phyloP scores from a whole-genome alignment of 257 asterid species.

The Fraxinus quadrangulata region DNA sequence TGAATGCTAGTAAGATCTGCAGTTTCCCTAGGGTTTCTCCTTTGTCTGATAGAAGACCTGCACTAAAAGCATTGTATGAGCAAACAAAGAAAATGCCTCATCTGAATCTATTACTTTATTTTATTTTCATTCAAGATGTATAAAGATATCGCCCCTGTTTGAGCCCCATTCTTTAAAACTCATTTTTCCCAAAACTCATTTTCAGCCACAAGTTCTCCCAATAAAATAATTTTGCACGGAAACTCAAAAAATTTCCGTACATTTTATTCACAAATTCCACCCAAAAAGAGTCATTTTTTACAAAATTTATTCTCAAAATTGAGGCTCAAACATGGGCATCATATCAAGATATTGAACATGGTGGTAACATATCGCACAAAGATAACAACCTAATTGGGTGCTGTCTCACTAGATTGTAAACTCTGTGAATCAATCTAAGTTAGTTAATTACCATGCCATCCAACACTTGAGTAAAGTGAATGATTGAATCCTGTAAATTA shows the following conservation, averaged over 20 bases:
- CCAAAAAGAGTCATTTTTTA: too few relatives aligned
- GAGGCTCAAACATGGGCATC: background rate
- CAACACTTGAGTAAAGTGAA: slow-evolving; percentile 12
- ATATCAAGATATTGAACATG: slow-evolving; percentile 17
- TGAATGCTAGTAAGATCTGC: slow-evolving; percentile 95
- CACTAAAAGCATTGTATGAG: slow-evolving; percentile 27
- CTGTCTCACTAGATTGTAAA: slow-evolving; percentile 21
- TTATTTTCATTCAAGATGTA: slow-evolving; percentile 4
- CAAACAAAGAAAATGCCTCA: slow-evolving; percentile 20
- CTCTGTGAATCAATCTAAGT: slow-evolving; percentile 18
- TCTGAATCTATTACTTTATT: slow-evolving; percentile 11
- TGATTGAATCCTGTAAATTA: background rate
- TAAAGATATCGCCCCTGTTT: background rate
- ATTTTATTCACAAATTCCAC: too few relatives aligned
- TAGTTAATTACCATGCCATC: slow-evolving; percentile 19
- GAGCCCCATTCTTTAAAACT: too few relatives aligned
- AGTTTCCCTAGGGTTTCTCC: slow-evolving; percentile 85
- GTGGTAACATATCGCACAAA: background rate
- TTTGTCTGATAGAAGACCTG: slow-evolving; percentile 83
- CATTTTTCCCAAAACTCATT: too few relatives aligned
- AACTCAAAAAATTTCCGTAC: too few relatives aligned
- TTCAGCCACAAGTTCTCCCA: too few relatives aligned
- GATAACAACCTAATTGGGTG: slow-evolving; percentile 12
- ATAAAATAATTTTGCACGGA: too few relatives aligned
- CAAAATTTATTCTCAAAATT: too few relatives aligned